phyloP scores from a whole-genome alignment of 352 stramenopile genomes.

The Stramenopiles sp. region DNA sequence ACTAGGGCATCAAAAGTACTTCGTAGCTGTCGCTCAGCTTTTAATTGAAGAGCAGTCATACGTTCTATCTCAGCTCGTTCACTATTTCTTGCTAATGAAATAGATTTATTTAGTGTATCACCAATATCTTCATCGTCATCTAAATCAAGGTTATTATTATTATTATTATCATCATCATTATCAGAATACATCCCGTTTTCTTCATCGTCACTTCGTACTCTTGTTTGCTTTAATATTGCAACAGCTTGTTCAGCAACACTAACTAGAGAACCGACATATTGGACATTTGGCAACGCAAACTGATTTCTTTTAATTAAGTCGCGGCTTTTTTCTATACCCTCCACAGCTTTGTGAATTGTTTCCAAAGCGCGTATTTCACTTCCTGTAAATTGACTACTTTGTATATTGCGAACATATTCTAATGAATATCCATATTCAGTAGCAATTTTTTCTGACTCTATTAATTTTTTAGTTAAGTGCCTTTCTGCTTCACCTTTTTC shows the following conservation, averaged over 20 bases:
- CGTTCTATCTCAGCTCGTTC: background rate
- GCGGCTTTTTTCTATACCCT: background rate
- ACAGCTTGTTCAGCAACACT: background rate
- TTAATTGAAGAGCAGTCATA: background rate
- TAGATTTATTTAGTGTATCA: no score
- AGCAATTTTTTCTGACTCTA: background rate
- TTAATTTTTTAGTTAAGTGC: background rate
- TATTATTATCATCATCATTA: no score
- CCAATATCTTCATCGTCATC: no score
- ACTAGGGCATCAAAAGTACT: background rate
- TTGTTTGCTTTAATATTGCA: background rate
- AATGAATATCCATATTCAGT: background rate
- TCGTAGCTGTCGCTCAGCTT: background rate
- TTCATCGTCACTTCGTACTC: no score
- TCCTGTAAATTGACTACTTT: background rate
- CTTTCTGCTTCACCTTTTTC: background rate
- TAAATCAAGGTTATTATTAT: no score
- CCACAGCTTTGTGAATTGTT: background rate
- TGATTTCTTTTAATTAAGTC: background rate
- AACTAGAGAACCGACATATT: background rate
- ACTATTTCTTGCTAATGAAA: no score
- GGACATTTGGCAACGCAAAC: background rate
- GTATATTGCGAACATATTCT: background rate
- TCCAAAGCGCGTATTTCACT: background rate
- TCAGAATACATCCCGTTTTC: no score